A percentile compares a stretch with the other conserved stretches of the same genome.
Conservation (phyloP, 2,329 filamentous ascomycete species). For the Trichophyton verrucosum region DNA sequence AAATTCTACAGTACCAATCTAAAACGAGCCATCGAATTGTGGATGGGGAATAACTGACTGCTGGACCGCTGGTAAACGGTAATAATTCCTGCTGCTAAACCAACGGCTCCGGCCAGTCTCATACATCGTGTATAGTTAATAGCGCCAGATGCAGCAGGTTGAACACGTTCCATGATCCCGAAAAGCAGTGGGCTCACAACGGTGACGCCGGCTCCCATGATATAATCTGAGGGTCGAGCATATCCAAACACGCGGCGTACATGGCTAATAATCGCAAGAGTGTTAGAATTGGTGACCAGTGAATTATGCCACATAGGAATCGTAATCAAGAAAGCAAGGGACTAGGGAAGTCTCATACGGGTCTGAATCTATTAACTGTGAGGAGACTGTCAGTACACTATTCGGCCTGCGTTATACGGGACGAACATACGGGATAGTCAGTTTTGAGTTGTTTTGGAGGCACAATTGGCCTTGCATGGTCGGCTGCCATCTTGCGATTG, state of each 20-base stretch:
- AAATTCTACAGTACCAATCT: not conserved
- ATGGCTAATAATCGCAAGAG: conserved; percentile 47
- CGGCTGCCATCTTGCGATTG: conserved; percentile 24
- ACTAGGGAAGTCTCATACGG: conserved; percentile 52
- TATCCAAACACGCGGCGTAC: conserved; percentile 82
- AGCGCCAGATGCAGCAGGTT: conserved; percentile 72
- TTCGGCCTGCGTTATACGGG: conserved; percentile 3
- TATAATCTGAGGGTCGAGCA: conserved; percentile 74
- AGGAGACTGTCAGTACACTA: conserved; percentile 5
- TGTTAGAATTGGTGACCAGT: not conserved
- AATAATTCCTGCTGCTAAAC: conserved; percentile 65
- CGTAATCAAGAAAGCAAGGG: not conserved
- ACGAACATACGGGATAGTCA: conserved; percentile 66
- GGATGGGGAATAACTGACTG: conserved; percentile 45
- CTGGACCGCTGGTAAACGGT: conserved; percentile 73
- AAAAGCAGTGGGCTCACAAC: conserved; percentile 63
- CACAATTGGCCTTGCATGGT: conserved; percentile 39
- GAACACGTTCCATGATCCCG: conserved; percentile 66
- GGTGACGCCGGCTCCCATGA: conserved; percentile 53
- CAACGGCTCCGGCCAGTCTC: conserved; percentile 63
- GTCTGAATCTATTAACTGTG: conserved; percentile 95
- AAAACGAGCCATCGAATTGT: not conserved
- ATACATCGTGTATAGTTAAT: conserved; percentile 72
- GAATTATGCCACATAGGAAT: not conserved
- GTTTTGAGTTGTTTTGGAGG: conserved; percentile 69